Percentiles rank a stretch among this genome's conserved stretches.
Evolutionary conservation across 1,139 yeast genomes (phyloP).

Genomic region (Blastobotrys niveus): DNA sequence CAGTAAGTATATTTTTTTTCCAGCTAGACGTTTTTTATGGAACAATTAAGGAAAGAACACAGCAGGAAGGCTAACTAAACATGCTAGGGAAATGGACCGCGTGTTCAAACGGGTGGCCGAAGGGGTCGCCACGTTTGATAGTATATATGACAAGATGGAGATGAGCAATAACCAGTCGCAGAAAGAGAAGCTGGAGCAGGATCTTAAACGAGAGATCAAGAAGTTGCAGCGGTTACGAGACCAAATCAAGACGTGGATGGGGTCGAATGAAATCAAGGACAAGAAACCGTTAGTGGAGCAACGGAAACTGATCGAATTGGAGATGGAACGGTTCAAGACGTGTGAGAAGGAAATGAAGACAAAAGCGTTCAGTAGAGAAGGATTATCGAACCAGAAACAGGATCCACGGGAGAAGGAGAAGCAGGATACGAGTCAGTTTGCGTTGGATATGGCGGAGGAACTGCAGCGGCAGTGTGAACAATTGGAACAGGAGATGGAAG

Average conservation of each 20-base stretch:
- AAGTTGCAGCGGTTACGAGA: constrained; percentile 91
- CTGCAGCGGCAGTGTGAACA: constrained; percentile 75
- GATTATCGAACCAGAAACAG: constrained; percentile 63
- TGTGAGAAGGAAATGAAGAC: constrained; percentile 93
- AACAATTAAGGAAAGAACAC: neutral
- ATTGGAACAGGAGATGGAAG: constrained; percentile 71
- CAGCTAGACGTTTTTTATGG: neutral
- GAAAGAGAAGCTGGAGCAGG: constrained; percentile 90
- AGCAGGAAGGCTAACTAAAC: neutral
- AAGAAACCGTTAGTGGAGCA: constrained; percentile 76
- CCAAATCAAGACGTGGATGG: constrained; percentile 92
- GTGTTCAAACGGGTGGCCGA: constrained; percentile 91
- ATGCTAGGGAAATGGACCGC: constrained; percentile 75
- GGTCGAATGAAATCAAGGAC: constrained; percentile 88
- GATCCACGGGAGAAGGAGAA: constrained; percentile 82
- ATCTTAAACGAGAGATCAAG: constrained; percentile 91
- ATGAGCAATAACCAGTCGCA: constrained; percentile 80
- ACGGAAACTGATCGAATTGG: constrained; percentile 71
- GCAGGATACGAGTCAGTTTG: constrained; percentile 65
- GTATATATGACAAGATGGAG: constrained; percentile 78
- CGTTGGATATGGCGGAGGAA: constrained; percentile 73
- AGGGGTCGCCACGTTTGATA: constrained; percentile 86
- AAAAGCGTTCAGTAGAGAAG: constrained; percentile 93
- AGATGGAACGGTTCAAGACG: constrained; percentile 92
- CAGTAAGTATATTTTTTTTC: constrained; percentile 39